Evolutionary conservation across 108 stramenopile species (phyloP).

Genomic region (Aurantiochytrium sp.): DNA sequence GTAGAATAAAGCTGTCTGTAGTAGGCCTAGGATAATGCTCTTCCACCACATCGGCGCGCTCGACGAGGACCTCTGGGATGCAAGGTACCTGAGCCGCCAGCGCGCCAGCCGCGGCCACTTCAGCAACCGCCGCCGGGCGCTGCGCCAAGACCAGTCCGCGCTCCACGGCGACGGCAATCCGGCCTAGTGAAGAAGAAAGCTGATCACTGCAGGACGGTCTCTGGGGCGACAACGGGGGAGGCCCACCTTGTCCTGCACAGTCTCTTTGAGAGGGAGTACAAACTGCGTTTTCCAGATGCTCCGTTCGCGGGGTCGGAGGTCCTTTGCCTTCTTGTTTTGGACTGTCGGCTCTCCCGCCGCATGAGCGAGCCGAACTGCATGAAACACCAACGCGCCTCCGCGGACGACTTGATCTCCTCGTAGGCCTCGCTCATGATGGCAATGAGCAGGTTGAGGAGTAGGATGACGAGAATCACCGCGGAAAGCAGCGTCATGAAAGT

Average conservation of each 20-base stretch:
- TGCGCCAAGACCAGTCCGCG: neutral
- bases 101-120: neutral
- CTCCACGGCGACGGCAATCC: neutral
- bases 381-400: conserved; percentile 26
- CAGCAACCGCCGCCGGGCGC: neutral
- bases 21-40: neutral
- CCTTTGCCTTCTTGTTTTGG: neutral
- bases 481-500: neutral
- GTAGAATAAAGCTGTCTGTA: no score
- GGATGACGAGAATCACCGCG: neutral
- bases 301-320: neutral
- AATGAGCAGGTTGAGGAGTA: conserved; percentile 33
- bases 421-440: conserved; percentile 32
- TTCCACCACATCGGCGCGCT: conserved; percentile 16
- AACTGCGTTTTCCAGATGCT: no score
- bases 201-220: no score
- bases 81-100: neutral
- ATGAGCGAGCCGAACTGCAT: neutral
- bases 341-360: neutral
- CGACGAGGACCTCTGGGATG: neutral
- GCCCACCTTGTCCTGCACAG: no score
- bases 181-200: no score
- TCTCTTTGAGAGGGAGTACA: no score
- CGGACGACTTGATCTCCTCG: conserved; percentile 4
- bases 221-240: no score